Evolutionary conservation across 176 grass and related monocot genomes (phyloP).

Genomic region (Zizania latifolia): DNA sequence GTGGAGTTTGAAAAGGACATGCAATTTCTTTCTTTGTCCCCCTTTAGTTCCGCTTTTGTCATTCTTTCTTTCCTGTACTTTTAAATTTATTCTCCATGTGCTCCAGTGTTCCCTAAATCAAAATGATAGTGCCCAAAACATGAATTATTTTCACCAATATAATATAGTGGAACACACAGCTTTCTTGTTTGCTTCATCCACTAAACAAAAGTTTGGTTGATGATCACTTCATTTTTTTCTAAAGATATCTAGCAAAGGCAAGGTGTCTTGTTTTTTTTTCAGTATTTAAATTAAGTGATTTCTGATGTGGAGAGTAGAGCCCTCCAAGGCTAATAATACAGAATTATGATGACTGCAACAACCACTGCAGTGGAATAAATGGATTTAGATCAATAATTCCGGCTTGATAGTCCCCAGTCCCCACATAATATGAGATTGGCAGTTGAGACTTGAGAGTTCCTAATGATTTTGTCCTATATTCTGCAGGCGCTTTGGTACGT

Average conservation of each 20-base stretch:
- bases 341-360: slow-evolving; percentile 13
- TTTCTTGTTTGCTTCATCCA: slow-evolving; percentile 19
- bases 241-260: slow-evolving; percentile 6
- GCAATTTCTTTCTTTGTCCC: not conserved
- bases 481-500: slow-evolving; percentile 74
- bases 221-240: slow-evolving; percentile 17
- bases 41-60: not conserved
- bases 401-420: not conserved
- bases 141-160: not conserved
- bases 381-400: not conserved
- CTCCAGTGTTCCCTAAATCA: not conserved
- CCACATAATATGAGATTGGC: not conserved
- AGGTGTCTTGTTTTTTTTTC: not conserved
- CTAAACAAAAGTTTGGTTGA: slow-evolving; percentile 23
- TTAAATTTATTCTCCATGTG: slow-evolving; percentile 5
- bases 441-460: not conserved
- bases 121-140: slow-evolving; percentile 18
- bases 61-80: slow-evolving; percentile 23
- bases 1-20: not conserved
- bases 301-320: slow-evolving; percentile 8
- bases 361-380: not conserved
- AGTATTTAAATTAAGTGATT: slow-evolving; percentile 1
- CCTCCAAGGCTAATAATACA: not conserved
- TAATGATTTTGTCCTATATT: slow-evolving; percentile 24
- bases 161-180: not conserved